Evolutionary conservation across 2,329 filamentous ascomycete genomes (phyloP), one percentile per base, ranked within the genome.

Genomic region (Byssochlamys sp.): DNA sequence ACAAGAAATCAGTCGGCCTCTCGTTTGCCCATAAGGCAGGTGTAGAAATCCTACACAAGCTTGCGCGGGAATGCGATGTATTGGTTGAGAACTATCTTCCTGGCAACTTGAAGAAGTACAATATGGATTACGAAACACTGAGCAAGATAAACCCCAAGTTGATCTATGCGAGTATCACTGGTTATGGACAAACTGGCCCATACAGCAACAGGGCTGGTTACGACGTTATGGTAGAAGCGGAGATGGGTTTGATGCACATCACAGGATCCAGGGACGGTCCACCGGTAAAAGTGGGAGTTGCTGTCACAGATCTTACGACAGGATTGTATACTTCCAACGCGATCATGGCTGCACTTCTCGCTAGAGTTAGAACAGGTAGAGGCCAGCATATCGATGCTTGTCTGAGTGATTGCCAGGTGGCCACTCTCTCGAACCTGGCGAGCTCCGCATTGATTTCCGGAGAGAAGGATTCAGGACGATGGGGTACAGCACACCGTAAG

Each of bases 211-310:
- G 94, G 12, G 91, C 94, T 2, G 94, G 94, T 3, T 99, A 99
- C 79, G 94, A 99, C 74, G 94, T 99, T 64, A 99, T 99, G 92
- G 92, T 99, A 10, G 94, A 99, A 77, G 94, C 94, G 59, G 94
- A 97, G 71, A 91, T 99, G 76, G 94, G 94, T 0, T 77, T 99
- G 57, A 99, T 99, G 94, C 94, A 99, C 75, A 97, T 99, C 66
- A 99, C 94, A 0, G 94, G 94, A 31, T 83, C 83, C 60, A 82
- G 91, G 57, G 88, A 95, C 66, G 91, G 92, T 0, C 88, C 91
- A 1, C 94, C 94, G 0, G 94, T 96, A 45, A 99, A 99, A 75
- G 94, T 99, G 2, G 94, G 94, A 19, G 94, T 99, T 2, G 94
- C 94, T 1, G 94, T 99, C 2, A 97, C 94, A 0, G 94, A 99